A percentile compares a stretch with the other conserved stretches of the same genome.
phyloP scores from a whole-genome alignment of 495 filamentous ascomycete species.

The Lophiostoma macrostomum region DNA sequence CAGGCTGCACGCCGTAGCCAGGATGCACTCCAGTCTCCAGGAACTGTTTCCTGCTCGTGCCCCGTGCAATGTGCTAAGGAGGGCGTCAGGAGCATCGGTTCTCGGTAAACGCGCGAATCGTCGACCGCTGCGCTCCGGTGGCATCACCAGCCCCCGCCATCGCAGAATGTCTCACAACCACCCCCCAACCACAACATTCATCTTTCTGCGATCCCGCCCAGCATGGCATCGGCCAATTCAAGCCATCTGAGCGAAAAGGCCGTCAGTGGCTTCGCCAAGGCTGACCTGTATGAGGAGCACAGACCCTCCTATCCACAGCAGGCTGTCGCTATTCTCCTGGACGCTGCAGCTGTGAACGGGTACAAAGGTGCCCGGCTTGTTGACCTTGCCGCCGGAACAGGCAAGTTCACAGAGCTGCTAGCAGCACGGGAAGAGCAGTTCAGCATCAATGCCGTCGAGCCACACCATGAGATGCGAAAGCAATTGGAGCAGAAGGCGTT shows the following conservation, averaged over 20 bases:
- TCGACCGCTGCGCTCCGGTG: too few species aligned
- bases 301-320: conserved; percentile 59
- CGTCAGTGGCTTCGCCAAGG: conserved; percentile 53
- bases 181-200: too few species aligned
- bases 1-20: too few species aligned
- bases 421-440: conserved; percentile 51
- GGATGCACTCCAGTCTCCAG: too few species aligned
- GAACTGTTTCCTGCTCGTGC: too few species aligned
- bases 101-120: too few species aligned
- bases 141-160: too few species aligned
- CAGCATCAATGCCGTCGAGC: conserved; percentile 60
- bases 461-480: conserved; percentile 57
- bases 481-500: conserved; percentile 55
- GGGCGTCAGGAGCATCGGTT: too few species aligned
- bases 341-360: conserved; percentile 45
- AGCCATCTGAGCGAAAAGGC: conserved; percentile 23
- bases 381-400: conserved; percentile 64
- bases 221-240: background rate
- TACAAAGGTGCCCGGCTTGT: conserved; percentile 48
- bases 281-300: conserved; percentile 56
- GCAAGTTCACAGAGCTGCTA: conserved; percentile 63
- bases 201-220: background rate
- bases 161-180: too few species aligned
- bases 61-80: too few species aligned
- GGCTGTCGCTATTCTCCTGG: conserved; percentile 54